Evolutionary conservation across 495 filamentous ascomycete genomes (phyloP), one percentile per base, ranked within the genome.

Genomic region (Cercophora sp.): DNA sequence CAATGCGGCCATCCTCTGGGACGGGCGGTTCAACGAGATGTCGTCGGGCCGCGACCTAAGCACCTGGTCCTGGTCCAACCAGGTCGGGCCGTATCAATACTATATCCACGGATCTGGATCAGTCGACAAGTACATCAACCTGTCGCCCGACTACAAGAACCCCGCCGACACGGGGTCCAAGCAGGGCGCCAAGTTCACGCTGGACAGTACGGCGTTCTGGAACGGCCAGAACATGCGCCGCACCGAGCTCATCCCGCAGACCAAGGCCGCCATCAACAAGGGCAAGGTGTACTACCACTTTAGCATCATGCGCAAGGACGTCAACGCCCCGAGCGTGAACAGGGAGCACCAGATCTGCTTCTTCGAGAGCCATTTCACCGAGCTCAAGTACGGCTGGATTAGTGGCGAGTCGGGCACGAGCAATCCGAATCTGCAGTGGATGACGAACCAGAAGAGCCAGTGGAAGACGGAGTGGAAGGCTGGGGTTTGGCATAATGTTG

Each of bases 291-390:
- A 68, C 60, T 88, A 87, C 61, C 85, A 88, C 58, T 88, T 88
- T 62, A 78, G 71, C 19, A 71, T 88, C 47, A 79, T 78, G 72
- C 74, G 77, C 23, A 69, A 60, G 2, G 66, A 70, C 29, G 77
- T 69, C 8, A 86, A 86, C 63, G 63, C 81, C 1, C 85, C 85
- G 1, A 76, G 69, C 37, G 69, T 75, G 6, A 71, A 68, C 19
- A 73, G 81, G 48, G 85, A 88, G 70, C 85, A 87, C 61, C 85
- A 88, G 66, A 82, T 88, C 52, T 79, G 76, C 57, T 88, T 88
- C 70, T 87, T 88, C 54, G 76, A 87, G 72, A 79, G 71, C 59
- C 84, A 87, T 66, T 87, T 86, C 65, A 87, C 84, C 27, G 85
- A 87, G 70, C 60, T 88, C 57, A 86, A 88, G 68, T 84, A 80